These are phyloP conservation scores for Lablab purpureus DNA, from an alignment of 306 rosid species.

Conservation along the genomic window DNA sequence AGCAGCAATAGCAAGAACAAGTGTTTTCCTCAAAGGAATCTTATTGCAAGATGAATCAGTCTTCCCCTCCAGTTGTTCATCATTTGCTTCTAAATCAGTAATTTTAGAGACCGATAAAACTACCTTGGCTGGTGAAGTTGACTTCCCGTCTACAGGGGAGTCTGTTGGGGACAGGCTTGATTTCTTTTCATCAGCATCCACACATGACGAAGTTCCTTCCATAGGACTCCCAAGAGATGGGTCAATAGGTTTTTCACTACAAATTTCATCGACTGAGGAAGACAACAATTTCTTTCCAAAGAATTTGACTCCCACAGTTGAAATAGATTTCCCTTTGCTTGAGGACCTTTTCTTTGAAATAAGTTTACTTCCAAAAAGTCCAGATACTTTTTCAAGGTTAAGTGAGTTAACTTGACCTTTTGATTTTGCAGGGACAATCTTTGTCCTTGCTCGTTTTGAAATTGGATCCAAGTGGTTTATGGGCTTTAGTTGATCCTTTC, in stretches of 20 bases:
- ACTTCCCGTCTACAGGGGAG: conserved; percentile 54
- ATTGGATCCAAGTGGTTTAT: conserved; percentile 67
- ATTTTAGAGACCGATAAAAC: conserved; percentile 58
- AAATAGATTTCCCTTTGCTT: conserved; percentile 74
- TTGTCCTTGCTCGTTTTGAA: conserved; percentile 94
- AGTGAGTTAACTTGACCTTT: conserved; percentile 70
- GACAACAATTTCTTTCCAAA: conserved; percentile 57
- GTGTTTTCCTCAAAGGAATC: conserved; percentile 57
- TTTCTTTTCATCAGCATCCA: conserved; percentile 59
- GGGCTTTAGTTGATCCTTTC: conserved; percentile 67
- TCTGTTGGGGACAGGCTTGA: conserved; percentile 52
- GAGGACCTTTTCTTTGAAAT: conserved; percentile 88
- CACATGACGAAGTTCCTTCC: conserved; percentile 66
- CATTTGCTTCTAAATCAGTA: conserved; percentile 57
- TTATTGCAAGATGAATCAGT: conserved; percentile 57
- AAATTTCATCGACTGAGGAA: conserved; percentile 59
- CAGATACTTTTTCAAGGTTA: conserved; percentile 71
- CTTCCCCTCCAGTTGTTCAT: conserved; percentile 59
- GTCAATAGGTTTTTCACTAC: conserved; percentile 59
- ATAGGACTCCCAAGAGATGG: conserved; percentile 58
- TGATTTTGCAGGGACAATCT: conserved; percentile 61
- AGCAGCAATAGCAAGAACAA: conserved; percentile 77
- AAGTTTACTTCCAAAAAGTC: conserved; percentile 77
- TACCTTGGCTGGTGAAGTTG: conserved; percentile 62
- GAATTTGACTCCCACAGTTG: conserved; percentile 58